A percentile compares a stretch with the other conserved stretches of the same genome.
phyloP scores from a whole-genome alignment of 2,329 filamentous ascomycete genomes.

The Clonostachys rhizophaga region DNA sequence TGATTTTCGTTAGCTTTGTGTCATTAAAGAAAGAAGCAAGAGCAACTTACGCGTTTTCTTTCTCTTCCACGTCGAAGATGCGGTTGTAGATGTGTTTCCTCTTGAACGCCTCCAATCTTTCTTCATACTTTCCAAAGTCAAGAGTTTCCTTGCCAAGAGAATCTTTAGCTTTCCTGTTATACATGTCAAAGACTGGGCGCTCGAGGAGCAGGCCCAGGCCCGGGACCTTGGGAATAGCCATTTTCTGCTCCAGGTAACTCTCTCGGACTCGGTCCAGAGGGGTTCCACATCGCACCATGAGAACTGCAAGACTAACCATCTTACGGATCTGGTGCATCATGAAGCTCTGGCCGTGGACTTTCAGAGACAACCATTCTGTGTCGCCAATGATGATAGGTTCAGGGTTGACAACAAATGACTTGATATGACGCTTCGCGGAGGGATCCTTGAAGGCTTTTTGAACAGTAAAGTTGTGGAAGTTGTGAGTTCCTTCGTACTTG shows the following conservation, averaged over 20 bases:
- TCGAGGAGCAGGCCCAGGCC: conserved; percentile 85
- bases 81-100: conserved; percentile 85
- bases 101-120: conserved; percentile 84
- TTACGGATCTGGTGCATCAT: conserved; percentile 99
- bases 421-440: conserved; percentile 86
- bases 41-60: conserved; percentile 72
- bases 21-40: not conserved
- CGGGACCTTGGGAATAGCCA: conserved; percentile 91
- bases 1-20: conserved; percentile 4
- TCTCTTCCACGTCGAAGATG: conserved; percentile 87
- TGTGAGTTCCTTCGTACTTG: conserved; percentile 77
- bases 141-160: conserved; percentile 64
- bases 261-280: conserved; percentile 65
- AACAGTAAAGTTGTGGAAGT: conserved; percentile 98
- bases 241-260: conserved; percentile 66
- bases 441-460: conserved; percentile 79
- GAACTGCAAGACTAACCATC: conserved; percentile 90
- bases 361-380: conserved; percentile 92
- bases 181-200: conserved; percentile 83
- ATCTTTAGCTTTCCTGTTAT: conserved; percentile 69
- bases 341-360: conserved; percentile 96
- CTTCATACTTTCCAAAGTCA: conserved; percentile 73
- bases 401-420: conserved; percentile 77
- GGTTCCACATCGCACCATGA: conserved; percentile 82
- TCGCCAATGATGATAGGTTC: conserved; percentile 80